Evolutionary conservation across 192 early-diverging fungal species (phyloP).

Genomic region (Mortierella alpina): DNA sequence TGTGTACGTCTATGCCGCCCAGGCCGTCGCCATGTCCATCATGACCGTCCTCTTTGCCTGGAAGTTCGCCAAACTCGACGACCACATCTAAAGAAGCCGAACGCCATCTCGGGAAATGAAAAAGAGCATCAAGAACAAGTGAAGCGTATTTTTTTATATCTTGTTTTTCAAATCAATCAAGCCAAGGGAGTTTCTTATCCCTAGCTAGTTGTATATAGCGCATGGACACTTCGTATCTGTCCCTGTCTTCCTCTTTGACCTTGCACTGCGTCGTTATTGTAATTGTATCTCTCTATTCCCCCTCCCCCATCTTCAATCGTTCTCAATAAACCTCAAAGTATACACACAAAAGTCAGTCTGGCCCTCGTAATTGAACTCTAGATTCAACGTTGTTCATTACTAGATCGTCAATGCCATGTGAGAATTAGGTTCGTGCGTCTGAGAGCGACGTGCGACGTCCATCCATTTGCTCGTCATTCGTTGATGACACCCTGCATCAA

Average conservation of each 20-base stretch:
- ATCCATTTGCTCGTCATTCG: no score
- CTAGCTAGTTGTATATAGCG: no score
- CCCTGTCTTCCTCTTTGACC: no score
- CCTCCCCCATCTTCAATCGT: background rate
- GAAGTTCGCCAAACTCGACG: slow-evolving; percentile 67
- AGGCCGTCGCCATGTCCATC: slow-evolving; percentile 55
- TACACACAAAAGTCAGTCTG: background rate
- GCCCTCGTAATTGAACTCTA: background rate
- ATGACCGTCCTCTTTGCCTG: slow-evolving; percentile 61
- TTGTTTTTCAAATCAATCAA: no score
- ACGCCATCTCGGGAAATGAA: no score
- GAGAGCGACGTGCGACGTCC: no score
- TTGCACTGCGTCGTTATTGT: background rate
- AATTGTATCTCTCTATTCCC: slow-evolving; percentile 3
- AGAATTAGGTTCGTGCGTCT: no score
- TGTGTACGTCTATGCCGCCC: slow-evolving; percentile 68
- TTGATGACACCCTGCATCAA: no score
- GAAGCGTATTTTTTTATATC: background rate
- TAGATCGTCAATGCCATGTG: background rate
- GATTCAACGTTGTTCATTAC: background rate
- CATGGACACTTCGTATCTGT: no score
- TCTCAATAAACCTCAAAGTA: background rate
- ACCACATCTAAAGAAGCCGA: slow-evolving; percentile 26
- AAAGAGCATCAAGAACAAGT: background rate
- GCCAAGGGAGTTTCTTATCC: no score